These are phyloP conservation scores for Microsporum ferrugineum DNA, from an alignment of 2,329 filamentous ascomycete species.

Conservation along the genomic window DNA sequence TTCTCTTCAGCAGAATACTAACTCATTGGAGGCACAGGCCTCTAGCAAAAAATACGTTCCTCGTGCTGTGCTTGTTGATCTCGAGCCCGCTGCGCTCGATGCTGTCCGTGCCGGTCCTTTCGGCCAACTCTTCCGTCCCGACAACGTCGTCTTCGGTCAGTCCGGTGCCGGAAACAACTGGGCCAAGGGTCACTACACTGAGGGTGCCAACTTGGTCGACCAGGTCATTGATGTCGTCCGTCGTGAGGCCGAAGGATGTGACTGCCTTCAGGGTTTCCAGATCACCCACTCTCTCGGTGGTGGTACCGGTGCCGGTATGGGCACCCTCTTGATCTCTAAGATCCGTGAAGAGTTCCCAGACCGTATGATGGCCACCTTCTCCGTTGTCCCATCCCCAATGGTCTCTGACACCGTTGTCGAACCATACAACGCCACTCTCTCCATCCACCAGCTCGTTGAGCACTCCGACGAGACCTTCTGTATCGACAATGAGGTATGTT, in stretches of 20 bases:
- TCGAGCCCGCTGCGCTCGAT: slow-evolving; percentile 43
- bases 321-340: slow-evolving; percentile 93
- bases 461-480: slow-evolving; percentile 99
- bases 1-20: slow-evolving; percentile 1
- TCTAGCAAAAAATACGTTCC: slow-evolving; percentile 12
- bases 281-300: slow-evolving; percentile 91
- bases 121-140: slow-evolving; percentile 89
- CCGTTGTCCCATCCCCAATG: slow-evolving; percentile 93
- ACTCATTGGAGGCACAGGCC: slow-evolving; percentile 9
- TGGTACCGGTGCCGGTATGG: slow-evolving; percentile 97
- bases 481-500: slow-evolving; percentile 85
- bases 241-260: slow-evolving; percentile 88
- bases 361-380: slow-evolving; percentile 98
- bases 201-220: slow-evolving; percentile 92
- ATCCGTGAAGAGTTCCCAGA: slow-evolving; percentile 97
- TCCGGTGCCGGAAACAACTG: slow-evolving; percentile 98
- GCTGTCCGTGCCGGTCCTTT: slow-evolving; percentile 46
- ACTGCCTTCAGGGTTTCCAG: slow-evolving; percentile 96
- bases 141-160: slow-evolving; percentile 96
- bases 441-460: slow-evolving; percentile 97
- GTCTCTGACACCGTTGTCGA: slow-evolving; percentile 99
- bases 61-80: slow-evolving; percentile 88
- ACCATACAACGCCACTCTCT: slow-evolving; percentile 99
- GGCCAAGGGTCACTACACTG: slow-evolving; percentile 97
- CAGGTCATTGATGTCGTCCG: slow-evolving; percentile 90